Evolutionary conservation across 805 yeast genomes (phyloP), one percentile per base, ranked within the genome.

Genomic region (Cyberlindnera maclurae): DNA sequence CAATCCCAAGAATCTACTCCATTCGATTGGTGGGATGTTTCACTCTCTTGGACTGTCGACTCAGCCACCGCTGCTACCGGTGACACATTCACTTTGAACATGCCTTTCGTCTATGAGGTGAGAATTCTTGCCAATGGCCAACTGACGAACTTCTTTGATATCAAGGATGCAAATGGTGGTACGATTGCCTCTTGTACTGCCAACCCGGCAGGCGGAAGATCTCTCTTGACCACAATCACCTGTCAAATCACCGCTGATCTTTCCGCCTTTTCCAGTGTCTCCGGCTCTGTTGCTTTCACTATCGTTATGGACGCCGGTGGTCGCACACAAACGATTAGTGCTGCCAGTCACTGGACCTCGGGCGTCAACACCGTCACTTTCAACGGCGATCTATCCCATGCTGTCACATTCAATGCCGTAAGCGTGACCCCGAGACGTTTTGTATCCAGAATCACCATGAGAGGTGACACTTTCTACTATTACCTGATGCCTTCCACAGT

Each of bases 61-160:
- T n/a, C 43, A 3, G 12, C 37, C 13, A 18, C n/a, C 6, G 43
- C 27, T 4, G 26, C 34, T 12, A 43, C 45, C 15, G 49, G 49
- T 32, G 49, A 45, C 24, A 43, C 44, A 3, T 45, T 45, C 31
- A 26, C 40, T 5, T 26, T 43, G 31, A 31, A 12, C 11, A 45
- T 45, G 49, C 49, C 49, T 7, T 20, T 37, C 26, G 46, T 45
- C 24, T 40, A 29, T n/a, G 43, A 43, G 22, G 31, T 45, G 26
- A 40, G 49, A 38, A 40, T 40, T 15, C 11, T 39, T 22, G 27
- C 15, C 11, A 29, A 36, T 12, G 38, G 40, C 6, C 27, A 12
- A 4, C 15, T 37, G 8, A 27, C 27, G 15, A 36, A 38, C 35
- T 17, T 15, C 15, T 44, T 44, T 18, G 45, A 41, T 22, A 36